Percentiles rank a stretch among this genome's conserved stretches.
These are phyloP conservation scores for Fusarium pseudocircinatum DNA, from an alignment of 2,329 filamentous ascomycete genomes.

Conservation along the genomic window DNA sequence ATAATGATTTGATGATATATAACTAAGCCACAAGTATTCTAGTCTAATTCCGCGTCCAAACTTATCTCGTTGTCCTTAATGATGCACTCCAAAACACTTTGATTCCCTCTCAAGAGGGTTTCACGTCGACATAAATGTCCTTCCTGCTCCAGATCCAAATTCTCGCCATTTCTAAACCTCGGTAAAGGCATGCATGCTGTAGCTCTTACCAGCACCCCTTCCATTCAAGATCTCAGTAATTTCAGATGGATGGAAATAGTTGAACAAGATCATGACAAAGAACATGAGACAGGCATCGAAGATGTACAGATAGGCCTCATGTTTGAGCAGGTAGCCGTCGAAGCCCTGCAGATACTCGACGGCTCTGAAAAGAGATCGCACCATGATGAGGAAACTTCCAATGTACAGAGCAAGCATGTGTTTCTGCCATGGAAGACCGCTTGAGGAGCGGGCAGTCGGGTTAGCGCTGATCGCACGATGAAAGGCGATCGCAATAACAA, in stretches of 20 bases:
- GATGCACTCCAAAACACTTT: neutral
- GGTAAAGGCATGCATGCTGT: neutral
- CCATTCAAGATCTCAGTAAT: neutral
- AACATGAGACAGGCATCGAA: slow-evolving; percentile 50
- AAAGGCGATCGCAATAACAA: slow-evolving; percentile 56
- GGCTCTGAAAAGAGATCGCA: slow-evolving; percentile 53
- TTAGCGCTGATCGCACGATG: slow-evolving; percentile 43
- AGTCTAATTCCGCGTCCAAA: neutral
- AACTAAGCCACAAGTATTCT: neutral
- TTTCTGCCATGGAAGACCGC: slow-evolving; percentile 44
- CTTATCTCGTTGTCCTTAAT: neutral
- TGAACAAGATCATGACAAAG: slow-evolving; percentile 55
- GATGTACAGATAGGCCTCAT: slow-evolving; percentile 48
- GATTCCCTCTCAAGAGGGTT: too few species aligned
- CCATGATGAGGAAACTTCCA: slow-evolving; percentile 48
- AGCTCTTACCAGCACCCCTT: neutral
- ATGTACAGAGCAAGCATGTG: slow-evolving; percentile 38
- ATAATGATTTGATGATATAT: neutral
- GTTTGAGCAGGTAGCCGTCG: slow-evolving; percentile 43
- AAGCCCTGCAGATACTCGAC: slow-evolving; percentile 52
- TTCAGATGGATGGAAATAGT: slow-evolving; percentile 48
- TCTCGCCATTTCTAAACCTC: neutral
- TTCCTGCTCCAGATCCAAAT: neutral
- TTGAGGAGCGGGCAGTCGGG: neutral
- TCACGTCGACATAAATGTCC: too few species aligned